Conservation (phyloP, 2,329 filamentous ascomycete genomes). For the Venturia asperata region DNA sequence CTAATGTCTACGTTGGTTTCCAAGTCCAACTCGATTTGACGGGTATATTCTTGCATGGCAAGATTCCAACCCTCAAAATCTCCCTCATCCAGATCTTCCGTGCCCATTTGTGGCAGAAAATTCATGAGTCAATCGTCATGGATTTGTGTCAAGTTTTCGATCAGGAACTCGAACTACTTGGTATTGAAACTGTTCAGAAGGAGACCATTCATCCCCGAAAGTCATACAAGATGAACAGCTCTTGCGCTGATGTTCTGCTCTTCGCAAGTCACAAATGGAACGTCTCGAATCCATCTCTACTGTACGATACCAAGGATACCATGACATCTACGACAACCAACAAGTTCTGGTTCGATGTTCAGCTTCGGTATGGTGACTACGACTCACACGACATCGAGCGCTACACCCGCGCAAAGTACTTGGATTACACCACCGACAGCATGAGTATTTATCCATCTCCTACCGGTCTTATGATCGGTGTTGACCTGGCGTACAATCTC, state of each 20-base stretch:
- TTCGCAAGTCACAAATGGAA: conserved; percentile 99
- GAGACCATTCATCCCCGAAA: conserved; percentile 98
- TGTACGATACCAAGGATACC: conserved; percentile 93
- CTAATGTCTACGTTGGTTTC: conserved; percentile 98
- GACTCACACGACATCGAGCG: conserved; percentile 98
- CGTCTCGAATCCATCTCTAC: conserved; percentile 81
- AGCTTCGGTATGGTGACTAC: conserved; percentile 94
- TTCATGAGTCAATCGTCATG: conserved; percentile 98
- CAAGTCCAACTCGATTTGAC: conserved; percentile 96
- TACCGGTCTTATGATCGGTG: conserved; percentile 94
- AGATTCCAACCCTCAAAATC: conserved; percentile 97
- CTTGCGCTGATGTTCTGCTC: conserved; percentile 91
- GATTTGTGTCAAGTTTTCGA: conserved; percentile 98
- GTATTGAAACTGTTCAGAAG: conserved; percentile 96
- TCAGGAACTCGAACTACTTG: conserved; percentile 88
- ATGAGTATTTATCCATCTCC: conserved; percentile 98
- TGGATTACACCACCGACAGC: conserved; percentile 97
- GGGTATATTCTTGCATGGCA: conserved; percentile 97
- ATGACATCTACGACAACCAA: conserved; percentile 93
- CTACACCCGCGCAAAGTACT: conserved; percentile 94
- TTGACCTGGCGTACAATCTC: conserved; percentile 95
- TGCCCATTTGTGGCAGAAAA: conserved; percentile 99
- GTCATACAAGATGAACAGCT: conserved; percentile 99
- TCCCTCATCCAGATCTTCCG: conserved; percentile 98
- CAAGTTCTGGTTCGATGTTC: conserved; percentile 99